Evolutionary conservation across 164 flowering plant species (phyloP).

Genomic region (Tetracentron sinense): DNA sequence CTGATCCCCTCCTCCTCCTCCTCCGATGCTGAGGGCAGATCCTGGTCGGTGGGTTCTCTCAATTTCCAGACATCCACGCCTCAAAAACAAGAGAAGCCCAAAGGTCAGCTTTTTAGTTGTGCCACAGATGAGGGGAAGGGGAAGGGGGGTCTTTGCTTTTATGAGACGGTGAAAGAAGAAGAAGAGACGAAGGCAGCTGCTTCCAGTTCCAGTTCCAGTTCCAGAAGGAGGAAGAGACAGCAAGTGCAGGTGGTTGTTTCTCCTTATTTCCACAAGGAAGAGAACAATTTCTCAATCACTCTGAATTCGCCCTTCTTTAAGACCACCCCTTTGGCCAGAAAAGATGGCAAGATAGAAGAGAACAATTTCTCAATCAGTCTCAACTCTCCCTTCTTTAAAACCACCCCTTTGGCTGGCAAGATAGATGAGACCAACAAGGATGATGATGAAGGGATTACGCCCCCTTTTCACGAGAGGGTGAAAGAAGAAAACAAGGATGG

Average conservation of each 20-base stretch:
- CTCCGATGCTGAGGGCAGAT: too few species aligned
- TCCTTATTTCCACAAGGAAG: neutral
- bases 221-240: neutral
- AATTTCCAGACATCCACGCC: constrained; percentile 8
- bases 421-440: neutral
- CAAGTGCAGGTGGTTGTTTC: neutral
- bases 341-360: neutral
- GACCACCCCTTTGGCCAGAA: neutral
- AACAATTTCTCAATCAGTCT: too few species aligned
- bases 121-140: neutral
- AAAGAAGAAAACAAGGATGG: too few species aligned
- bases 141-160: neutral
- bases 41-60: neutral
- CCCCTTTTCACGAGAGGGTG: neutral
- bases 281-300: too few species aligned
- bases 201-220: neutral
- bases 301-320: too few species aligned
- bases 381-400: too few species aligned
- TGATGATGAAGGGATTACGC: neutral
- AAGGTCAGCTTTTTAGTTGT: neutral
- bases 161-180: neutral
- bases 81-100: constrained; percentile 3
- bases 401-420: too few species aligned
- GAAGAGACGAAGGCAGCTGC: neutral
- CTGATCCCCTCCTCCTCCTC: too few species aligned